Percentiles rank a stretch among this genome's conserved stretches.
These are phyloP conservation scores for Euphorbia schlechtendalii DNA, from an alignment of 441 rosid genomes.

Conservation along the genomic window DNA sequence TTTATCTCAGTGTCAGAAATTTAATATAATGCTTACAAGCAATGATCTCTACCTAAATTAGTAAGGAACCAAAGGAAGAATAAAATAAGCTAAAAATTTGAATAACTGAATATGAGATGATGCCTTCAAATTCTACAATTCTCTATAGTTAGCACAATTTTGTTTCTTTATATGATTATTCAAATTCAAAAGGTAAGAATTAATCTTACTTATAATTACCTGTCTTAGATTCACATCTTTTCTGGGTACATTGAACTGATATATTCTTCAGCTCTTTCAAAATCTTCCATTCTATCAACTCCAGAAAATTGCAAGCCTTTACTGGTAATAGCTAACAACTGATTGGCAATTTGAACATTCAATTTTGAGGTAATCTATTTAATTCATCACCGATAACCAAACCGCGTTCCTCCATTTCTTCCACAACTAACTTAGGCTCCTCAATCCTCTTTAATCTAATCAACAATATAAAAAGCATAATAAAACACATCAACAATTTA, in stretches of 20 bases:
- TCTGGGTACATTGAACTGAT: neutral
- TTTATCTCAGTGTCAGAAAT: neutral
- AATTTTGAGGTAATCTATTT: conserved; percentile 4
- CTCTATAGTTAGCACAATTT: conserved; percentile 23
- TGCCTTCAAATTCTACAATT: conserved; percentile 5
- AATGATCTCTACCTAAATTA: neutral
- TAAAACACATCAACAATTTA: no score
- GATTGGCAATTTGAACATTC: conserved; percentile 14
- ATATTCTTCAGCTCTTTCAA: neutral
- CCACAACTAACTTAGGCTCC: no score
- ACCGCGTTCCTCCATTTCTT: no score
- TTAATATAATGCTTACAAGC: neutral
- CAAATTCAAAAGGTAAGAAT: neutral
- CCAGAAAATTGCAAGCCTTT: conserved; percentile 1
- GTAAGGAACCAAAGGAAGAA: neutral
- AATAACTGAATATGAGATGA: neutral
- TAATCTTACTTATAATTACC: neutral
- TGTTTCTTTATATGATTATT: conserved; percentile 2
- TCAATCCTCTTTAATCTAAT: no score
- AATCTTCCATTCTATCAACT: neutral
- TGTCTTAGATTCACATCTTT: neutral
- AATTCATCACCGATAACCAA: no score
- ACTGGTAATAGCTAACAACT: neutral
- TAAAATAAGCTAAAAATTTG: neutral
- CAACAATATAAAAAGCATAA: no score